phyloP scores from a whole-genome alignment of 2,329 filamentous ascomycete genomes.

The Monosporascus sp. region DNA sequence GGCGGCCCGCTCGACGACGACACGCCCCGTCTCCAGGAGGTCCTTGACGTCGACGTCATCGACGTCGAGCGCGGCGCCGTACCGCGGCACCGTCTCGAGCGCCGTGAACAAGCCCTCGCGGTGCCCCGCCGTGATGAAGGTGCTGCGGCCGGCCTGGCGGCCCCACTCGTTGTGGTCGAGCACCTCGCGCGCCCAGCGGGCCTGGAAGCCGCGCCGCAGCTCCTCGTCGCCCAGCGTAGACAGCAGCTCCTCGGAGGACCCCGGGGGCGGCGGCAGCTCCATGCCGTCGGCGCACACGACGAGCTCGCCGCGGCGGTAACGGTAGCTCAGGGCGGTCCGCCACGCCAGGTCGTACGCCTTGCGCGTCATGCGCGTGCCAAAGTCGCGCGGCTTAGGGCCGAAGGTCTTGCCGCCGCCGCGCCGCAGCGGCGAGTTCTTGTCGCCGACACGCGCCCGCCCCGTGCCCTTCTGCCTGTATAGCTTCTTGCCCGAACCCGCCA shows the following conservation, averaged over 20 bases:
- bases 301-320: constrained; percentile 81
- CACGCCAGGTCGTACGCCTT: constrained; percentile 96
- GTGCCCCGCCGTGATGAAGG: constrained; percentile 63
- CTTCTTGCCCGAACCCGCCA: constrained; percentile 79
- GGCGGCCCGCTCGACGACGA: constrained; percentile 81
- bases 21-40: constrained; percentile 73
- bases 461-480: constrained; percentile 81
- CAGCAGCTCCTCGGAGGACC: constrained; percentile 23
- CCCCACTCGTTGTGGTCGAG: constrained; percentile 68
- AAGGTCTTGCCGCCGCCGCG: constrained; percentile 82
- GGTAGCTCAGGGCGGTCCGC: constrained; percentile 88
- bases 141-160: constrained; percentile 59
- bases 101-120: constrained; percentile 61
- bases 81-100: constrained; percentile 56
- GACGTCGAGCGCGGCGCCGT: constrained; percentile 64
- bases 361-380: constrained; percentile 71
- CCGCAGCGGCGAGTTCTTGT: constrained; percentile 74
- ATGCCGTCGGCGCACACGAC: constrained; percentile 75
- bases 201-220: constrained; percentile 50
- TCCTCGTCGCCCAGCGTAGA: constrained; percentile 37
- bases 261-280: constrained; percentile 55
- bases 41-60: constrained; percentile 95
- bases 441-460: constrained; percentile 73
- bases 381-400: constrained; percentile 90
- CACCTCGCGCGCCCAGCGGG: constrained; percentile 61